Percentiles rank a stretch among this genome's conserved stretches.
Evolutionary conservation across 768 basidiomycete genomes (phyloP).

Genomic region (Royoungia palumana): DNA sequence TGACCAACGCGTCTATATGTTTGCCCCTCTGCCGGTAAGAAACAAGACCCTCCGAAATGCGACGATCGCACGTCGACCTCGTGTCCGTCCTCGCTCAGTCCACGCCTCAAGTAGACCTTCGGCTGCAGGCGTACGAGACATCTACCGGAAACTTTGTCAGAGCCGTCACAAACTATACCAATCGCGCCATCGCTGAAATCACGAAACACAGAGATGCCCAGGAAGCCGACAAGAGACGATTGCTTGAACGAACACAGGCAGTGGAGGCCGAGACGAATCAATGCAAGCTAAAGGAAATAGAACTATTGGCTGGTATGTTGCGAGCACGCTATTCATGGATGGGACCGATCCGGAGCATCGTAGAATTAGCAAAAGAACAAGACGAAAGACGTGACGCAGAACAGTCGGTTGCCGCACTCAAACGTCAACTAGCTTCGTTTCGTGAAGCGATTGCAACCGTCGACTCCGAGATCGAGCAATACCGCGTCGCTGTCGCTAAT

Average conservation of each 20-base stretch:
- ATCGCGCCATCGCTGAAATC: conserved; percentile 66
- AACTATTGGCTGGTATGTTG: conserved; percentile 68
- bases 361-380: conserved; percentile 66
- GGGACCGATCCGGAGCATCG: background rate
- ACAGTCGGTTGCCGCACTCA: conserved; percentile 53
- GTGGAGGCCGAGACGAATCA: conserved; percentile 68
- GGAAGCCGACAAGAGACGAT: conserved; percentile 56
- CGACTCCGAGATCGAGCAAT: conserved; percentile 71
- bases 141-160: conserved; percentile 71
- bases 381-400: conserved; percentile 73
- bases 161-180: conserved; percentile 69
- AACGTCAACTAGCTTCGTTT: conserved; percentile 62
- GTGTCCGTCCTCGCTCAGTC: conserved; percentile 49
- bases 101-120: conserved; percentile 62
- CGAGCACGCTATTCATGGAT: background rate
- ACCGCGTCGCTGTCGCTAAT: conserved; percentile 57
- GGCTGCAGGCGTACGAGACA: conserved; percentile 55
- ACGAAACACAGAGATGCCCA: conserved; percentile 63
- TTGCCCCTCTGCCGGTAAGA: too few relatives aligned
- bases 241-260: conserved; percentile 57
- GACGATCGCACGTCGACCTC: conserved; percentile 57
- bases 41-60: conserved; percentile 13
- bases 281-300: conserved; percentile 77
- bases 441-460: conserved; percentile 56
- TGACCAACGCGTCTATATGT: conserved; percentile 20